Evolutionary conservation across 2,329 filamentous ascomycete species (phyloP), one percentile per base, ranked within the genome.

Genomic region (Diaporthe australafricana): DNA sequence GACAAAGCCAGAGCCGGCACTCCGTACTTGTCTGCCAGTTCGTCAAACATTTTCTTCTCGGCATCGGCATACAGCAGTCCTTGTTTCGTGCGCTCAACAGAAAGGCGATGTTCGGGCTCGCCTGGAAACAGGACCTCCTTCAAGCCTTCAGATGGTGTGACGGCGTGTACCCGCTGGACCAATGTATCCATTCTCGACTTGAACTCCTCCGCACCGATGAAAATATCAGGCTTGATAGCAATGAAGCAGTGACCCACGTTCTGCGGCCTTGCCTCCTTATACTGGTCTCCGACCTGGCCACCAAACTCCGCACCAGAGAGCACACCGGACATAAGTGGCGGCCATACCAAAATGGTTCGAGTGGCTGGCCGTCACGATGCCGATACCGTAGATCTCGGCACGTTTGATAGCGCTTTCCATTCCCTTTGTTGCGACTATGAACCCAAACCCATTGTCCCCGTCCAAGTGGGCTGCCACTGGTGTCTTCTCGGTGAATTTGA

Each of bases 261-360:
- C 17, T 86, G 85, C 27, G 85, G 83, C 56, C 56, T 45, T 17
- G 22, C 38, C 71, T 82, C 84, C 76, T 89, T 87, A 78, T 91
- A 91, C 0, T 89, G 89, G 69, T 86, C 86, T 32, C 71, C 1
- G 85, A 89, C 68, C 89, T 88, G 80, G 0, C 88, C 88, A 5
- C 87, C 89, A 77, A 90, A 91, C 0, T 88, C 87, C 60, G 85
- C 86, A 2, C 89, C 89, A 5, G 88, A 89, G 11, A 91, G 74
- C 0, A 87, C 83, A 7, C 89, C 89, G 2, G 86, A 89, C 76
- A 27, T 77, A 77, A 6, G 74, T 76, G 5, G 77, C 77, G 22
- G 72, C 76, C 78, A 79, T 79, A 9, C 78, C 77, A 63, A 75
- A 79, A 57, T 79, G 78, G 57, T 77, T 78, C 62, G 73, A 75